A percentile compares a stretch with the other conserved stretches of the same genome.
phyloP scores from a whole-genome alignment of 169 alveolate genomes.

The Plasmodium gonderi region DNA sequence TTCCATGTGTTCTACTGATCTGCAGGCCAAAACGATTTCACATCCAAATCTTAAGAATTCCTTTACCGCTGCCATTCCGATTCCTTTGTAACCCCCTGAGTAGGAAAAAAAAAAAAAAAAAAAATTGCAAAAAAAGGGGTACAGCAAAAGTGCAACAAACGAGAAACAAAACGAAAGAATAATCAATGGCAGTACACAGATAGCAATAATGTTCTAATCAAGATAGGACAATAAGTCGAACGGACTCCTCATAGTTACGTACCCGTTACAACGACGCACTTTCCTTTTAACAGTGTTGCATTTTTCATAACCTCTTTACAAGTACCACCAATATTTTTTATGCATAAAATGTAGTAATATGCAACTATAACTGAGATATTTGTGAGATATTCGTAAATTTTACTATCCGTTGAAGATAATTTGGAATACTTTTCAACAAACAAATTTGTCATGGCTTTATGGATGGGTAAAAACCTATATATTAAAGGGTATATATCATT shows the following conservation, averaged over 20 bases:
- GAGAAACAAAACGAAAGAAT: neutral
- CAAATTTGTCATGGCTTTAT: constrained; percentile 10
- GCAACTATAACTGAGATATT: constrained; percentile 17
- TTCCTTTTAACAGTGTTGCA: constrained; percentile 19
- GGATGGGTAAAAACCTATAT: constrained; percentile 54
- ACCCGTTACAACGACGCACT: constrained; percentile 63
- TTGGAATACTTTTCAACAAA: constrained; percentile 3
- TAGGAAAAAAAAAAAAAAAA: neutral
- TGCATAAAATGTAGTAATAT: neutral
- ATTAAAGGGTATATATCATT: neutral
- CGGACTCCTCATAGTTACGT: neutral
- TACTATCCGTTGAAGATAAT: neutral
- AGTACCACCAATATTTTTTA: constrained; percentile 55
- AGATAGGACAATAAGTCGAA: neutral
- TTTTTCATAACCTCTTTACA: constrained; percentile 10
- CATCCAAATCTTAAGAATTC: constrained; percentile 53
- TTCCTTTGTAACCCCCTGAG: constrained; percentile 62
- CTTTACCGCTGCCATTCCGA: constrained; percentile 63
- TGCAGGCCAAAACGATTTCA: constrained; percentile 56
- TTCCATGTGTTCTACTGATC: constrained; percentile 40
- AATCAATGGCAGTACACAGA: neutral
- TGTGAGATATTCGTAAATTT: constrained; percentile 40
- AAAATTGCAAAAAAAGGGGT: neutral
- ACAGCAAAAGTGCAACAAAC: neutral
- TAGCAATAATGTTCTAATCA: neutral